Conservation (phyloP, 169 alveolate genomes). For the Cryptosporidium tyzzeri region DNA sequence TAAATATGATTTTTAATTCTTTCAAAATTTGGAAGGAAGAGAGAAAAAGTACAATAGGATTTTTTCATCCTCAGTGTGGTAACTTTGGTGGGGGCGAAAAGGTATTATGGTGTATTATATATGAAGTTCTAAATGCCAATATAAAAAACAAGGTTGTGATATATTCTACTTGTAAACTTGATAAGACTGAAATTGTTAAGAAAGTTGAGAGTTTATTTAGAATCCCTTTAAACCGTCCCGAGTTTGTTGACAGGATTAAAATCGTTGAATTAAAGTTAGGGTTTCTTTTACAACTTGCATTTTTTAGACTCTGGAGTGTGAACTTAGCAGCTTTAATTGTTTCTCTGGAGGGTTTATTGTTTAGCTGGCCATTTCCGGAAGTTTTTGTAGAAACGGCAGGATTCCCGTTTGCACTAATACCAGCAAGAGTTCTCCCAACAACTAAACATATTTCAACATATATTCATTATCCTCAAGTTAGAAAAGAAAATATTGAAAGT, state of each 20-base stretch:
- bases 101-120: slow-evolving; percentile 75
- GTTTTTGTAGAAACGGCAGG: slow-evolving; percentile 74
- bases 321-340: slow-evolving; percentile 46
- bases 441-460: slow-evolving; percentile 55
- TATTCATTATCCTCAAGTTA: slow-evolving; percentile 73
- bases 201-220: slow-evolving; percentile 7
- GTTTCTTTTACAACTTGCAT: not conserved
- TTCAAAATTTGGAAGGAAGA: slow-evolving; percentile 20
- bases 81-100: slow-evolving; percentile 78
- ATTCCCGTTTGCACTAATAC: slow-evolving; percentile 37
- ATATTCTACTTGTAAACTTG: slow-evolving; percentile 8
- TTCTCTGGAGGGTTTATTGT: slow-evolving; percentile 43
- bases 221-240: slow-evolving; percentile 11
- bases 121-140: slow-evolving; percentile 8
- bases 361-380: slow-evolving; percentile 50
- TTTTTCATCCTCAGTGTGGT: slow-evolving; percentile 77
- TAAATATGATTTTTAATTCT: slow-evolving; percentile 9
- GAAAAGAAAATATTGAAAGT: slow-evolving; percentile 23
- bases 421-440: slow-evolving; percentile 57
- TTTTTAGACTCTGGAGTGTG: slow-evolving; percentile 43
- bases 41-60: slow-evolving; percentile 46
- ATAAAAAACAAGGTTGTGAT: slow-evolving; percentile 26
- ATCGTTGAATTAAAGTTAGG: slow-evolving; percentile 21
- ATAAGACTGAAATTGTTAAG: not conserved
- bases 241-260: slow-evolving; percentile 28